phyloP scores from a whole-genome alignment of 352 stramenopile genomes.

The Globisporangium megalacanthum region DNA sequence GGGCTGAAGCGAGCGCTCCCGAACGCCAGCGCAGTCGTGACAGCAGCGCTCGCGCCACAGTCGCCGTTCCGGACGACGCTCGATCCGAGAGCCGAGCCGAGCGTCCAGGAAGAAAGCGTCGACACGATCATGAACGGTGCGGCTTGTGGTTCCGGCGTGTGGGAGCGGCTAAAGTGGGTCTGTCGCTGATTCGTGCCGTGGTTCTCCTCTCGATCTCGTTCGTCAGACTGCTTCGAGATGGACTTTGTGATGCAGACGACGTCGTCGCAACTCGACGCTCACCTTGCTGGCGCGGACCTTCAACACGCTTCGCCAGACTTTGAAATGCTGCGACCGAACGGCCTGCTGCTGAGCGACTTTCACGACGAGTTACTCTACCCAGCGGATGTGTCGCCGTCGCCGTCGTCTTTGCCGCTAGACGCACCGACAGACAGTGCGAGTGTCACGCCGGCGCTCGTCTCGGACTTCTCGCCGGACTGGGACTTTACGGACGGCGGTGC shows the following conservation, averaged over 20 bases:
- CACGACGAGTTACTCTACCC: slow-evolving; percentile 30
- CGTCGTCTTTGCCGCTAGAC: not conserved
- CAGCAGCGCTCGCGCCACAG: not conserved
- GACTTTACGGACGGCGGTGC: slow-evolving; percentile 68
- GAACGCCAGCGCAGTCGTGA: not conserved
- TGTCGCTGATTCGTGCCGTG: not conserved
- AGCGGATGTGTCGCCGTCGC: slow-evolving; percentile 8
- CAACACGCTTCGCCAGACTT: slow-evolving; percentile 1
- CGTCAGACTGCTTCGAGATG: slow-evolving; percentile 48
- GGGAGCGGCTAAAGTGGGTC: not conserved
- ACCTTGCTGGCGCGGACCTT: not conserved
- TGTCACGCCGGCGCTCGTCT: slow-evolving; percentile 48
- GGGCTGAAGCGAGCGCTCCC: slow-evolving; percentile 33
- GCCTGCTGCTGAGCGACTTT: slow-evolving; percentile 13
- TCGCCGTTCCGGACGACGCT: slow-evolving; percentile 8
- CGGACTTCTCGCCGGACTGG: slow-evolving; percentile 83
- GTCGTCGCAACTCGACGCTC: not conserved
- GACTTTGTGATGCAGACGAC: slow-evolving; percentile 30
- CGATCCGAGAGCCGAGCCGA: not conserved
- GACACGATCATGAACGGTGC: slow-evolving; percentile 57
- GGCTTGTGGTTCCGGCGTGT: not conserved
- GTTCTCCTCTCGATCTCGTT: too few relatives aligned
- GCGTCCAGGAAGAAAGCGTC: slow-evolving; percentile 23
- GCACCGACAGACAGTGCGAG: not conserved
- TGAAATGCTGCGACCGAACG: slow-evolving; percentile 9